These are phyloP conservation scores for Penicillium flavigenum DNA, from an alignment of 495 filamentous ascomycete species.

Conservation along the genomic window DNA sequence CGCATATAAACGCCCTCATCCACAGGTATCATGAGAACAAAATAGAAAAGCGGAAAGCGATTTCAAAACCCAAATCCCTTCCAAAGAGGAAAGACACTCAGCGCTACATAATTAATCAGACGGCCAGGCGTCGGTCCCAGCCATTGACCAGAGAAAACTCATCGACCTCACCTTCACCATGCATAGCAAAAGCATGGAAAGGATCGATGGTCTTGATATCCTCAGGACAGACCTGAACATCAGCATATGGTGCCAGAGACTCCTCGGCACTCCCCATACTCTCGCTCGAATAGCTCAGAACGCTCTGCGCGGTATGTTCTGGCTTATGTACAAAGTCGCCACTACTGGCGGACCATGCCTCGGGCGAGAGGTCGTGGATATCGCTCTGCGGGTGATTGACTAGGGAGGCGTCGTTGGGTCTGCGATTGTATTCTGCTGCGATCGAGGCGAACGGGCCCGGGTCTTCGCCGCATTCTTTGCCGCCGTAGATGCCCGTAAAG, in stretches of 20 bases:
- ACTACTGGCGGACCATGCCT: conserved; percentile 46
- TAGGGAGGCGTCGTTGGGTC: conserved; percentile 23
- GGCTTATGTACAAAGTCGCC: conserved; percentile 37
- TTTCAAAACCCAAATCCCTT: neutral
- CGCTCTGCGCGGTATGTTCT: conserved; percentile 58
- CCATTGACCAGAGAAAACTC: conserved; percentile 36
- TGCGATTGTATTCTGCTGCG: conserved; percentile 40
- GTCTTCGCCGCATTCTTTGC: conserved; percentile 55
- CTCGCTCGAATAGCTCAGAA: conserved; percentile 74
- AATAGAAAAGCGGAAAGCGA: conserved; percentile 3
- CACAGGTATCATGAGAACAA: conserved; percentile 15
- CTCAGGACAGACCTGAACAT: conserved; percentile 30
- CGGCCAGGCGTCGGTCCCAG: conserved; percentile 44
- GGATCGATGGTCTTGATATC: conserved; percentile 38
- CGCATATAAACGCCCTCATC: conserved; percentile 5
- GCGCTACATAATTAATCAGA: conserved; percentile 21
- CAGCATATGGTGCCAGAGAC: conserved; percentile 21
- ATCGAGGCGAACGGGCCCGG: conserved; percentile 45
- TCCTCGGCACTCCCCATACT: conserved; percentile 60
- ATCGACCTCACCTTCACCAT: conserved; percentile 36
- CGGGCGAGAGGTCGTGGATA: conserved; percentile 38
- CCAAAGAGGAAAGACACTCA: neutral
- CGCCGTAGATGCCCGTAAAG: conserved; percentile 81
- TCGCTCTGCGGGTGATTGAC: conserved; percentile 28
- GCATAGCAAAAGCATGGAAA: conserved; percentile 52